Base-by-base conservation (phyloP, 2,329 filamentous ascomycete genomes). In the Phaeosphaeriaceae sp. region DNA sequence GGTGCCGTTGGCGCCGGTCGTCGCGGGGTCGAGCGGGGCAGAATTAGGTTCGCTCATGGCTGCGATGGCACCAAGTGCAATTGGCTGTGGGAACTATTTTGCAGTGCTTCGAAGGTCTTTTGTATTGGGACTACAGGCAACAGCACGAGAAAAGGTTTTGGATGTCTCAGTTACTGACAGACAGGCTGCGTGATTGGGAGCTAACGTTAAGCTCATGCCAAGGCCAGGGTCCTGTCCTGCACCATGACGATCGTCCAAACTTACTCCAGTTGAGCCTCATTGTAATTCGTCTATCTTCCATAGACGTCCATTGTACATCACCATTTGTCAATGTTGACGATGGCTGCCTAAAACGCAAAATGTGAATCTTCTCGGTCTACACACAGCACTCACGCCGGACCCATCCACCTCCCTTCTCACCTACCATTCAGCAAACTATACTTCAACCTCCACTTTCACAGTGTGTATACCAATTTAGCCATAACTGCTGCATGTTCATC, bases 21-120 rank as follows among this genome's bases (percentile, higher is more conserved):
- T 51, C 22, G 70, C 66, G 69, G 69, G 67, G 72, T 75, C 69
- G 55, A 65, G 72, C 66, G 74, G 72, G 71, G 68, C 61, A 68
- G 64, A 52, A 24, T 67, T 63, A 44, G 63, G 55, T 49, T 72
- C 66, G 54, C 59, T 56, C 73, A 76, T 77, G 30, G 53, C 53
- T 52, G 26, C 46, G 46, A 28, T 40, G 28, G n/a, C 26, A 10
- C 42, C 48, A 57, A 23, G 21, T 22, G 9, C 10, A 47, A 5
- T 46, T 46, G 22, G 43, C 13, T 46, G 19, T 21, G 5, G 43
- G n/a, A n/a, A n/a, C n/a, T n/a, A n/a, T n/a, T n/a, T n/a, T n/a
- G n/a, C n/a, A n/a, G 13, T 2, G 5, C 6, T n/a, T 3, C 4
- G 8, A 8, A n/a, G 3, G 13, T 40, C 15, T 17, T 13, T 6